Evolutionary conservation across 1,139 yeast genomes (phyloP), one percentile per base, ranked within the genome.

Genomic region (Meyerozyma athensensis): DNA sequence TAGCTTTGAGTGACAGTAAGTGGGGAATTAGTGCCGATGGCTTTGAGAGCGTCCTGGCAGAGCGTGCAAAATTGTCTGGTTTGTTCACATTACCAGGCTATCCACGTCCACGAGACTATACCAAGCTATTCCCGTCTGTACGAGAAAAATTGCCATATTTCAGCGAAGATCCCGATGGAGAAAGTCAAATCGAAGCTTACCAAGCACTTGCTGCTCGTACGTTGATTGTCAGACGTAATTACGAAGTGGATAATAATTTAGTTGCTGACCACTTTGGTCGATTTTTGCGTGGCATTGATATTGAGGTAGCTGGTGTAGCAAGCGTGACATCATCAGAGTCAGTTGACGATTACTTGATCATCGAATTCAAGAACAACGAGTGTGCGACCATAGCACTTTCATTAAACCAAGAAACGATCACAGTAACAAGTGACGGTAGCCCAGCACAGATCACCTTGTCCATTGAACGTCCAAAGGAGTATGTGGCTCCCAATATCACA

Each of bases 21-120:
- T 89, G 96, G 96, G 95, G 89, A 36, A 65, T 75, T 12, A 72
- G 73, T 23, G 90, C 96, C 0, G 63, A 69, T 34, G 95, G 90
- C 0, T 86, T 84, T 56, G 95, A 86, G 51, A 72, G 74, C 9
- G 80, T 86, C 3, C 74, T 86, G 2, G 85, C 94, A 0, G 87
- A 81, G 46, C 70, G 85, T 46, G 95, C 95, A 4, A 89, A 89
- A 52, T 65, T 85, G 16, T 78, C 90, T 1, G 96, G 96, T 0
- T 59, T 85, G 4, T 89, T 86, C 49, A 87, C 92, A 1, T 64
- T 79, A 19, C 94, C 94, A 1, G 92, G 92, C 3, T 72, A 74
- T 36, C 78, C 84, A 0, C 68, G 74, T 45, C 77, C 76, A 2
- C 68, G 77, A 33, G 82, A 78, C 49, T 68, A 69, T 33, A 71